A percentile compares a stretch with the other conserved stretches of the same genome.
These are phyloP conservation scores for Trebouxia sp. DNA, from an alignment of 139 green algal species.

Conservation along the genomic window DNA sequence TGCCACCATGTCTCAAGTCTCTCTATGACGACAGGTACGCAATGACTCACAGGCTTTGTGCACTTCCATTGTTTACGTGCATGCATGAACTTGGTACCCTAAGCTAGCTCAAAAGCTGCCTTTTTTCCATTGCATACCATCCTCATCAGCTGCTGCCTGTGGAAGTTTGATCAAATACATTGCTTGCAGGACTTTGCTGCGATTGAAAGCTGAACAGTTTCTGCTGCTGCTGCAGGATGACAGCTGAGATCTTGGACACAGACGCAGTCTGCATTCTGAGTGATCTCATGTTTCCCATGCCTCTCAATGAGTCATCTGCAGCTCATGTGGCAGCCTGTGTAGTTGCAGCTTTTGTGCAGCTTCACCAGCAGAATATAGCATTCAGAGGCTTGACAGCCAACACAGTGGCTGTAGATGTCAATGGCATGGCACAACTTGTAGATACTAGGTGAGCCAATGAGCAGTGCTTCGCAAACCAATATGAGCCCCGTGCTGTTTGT, in stretches of 20 bases:
- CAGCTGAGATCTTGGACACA: conserved; percentile 8
- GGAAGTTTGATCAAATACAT: too few relatives aligned
- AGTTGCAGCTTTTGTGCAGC: conserved; percentile 64
- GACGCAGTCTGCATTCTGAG: conserved; percentile 55
- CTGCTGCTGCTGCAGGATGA: conserved; percentile 55
- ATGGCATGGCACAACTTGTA: conserved; percentile 54
- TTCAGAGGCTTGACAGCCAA: conserved; percentile 56
- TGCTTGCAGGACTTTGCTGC: too few relatives aligned
- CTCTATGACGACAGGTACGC: background rate
- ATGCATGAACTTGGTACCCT: too few relatives aligned
- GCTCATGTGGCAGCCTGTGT: conserved; percentile 58
- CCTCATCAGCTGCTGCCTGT: too few relatives aligned
- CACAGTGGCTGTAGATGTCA: conserved; percentile 62
- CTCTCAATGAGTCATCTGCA: conserved; percentile 49
- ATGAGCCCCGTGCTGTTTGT: too few relatives aligned
- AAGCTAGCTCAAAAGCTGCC: too few relatives aligned
- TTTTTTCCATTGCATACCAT: too few relatives aligned
- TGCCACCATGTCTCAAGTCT: conserved; percentile 16
- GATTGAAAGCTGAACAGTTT: too few relatives aligned
- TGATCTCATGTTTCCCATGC: conserved; percentile 45
- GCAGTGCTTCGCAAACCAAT: too few relatives aligned
- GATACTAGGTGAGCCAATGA: conserved; percentile 51
- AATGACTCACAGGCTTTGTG: too few relatives aligned
- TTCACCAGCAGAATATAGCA: conserved; percentile 59
- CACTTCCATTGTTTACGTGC: too few relatives aligned